Percentiles rank a stretch among this genome's conserved stretches.
phyloP scores from a whole-genome alignment of 1,139 yeast species.

The Zygosaccharomyces sapae region DNA sequence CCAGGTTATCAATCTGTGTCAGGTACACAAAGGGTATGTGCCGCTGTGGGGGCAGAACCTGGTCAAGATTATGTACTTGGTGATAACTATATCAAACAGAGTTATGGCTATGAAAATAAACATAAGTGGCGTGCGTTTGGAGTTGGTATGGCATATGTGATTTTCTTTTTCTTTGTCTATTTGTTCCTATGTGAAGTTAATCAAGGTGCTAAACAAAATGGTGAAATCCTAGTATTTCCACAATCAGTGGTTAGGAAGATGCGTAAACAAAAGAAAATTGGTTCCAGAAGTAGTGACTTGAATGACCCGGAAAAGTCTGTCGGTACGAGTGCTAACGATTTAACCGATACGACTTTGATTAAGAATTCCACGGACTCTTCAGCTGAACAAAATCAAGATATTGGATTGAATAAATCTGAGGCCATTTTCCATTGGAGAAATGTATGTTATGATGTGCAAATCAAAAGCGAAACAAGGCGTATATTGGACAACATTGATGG shows the following conservation, averaged over 20 bases:
- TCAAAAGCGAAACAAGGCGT: conserved; percentile 58
- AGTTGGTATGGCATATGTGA: conserved; percentile 43
- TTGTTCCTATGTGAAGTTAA: conserved; percentile 58
- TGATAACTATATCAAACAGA: conserved; percentile 49
- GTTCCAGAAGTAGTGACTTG: conserved; percentile 13
- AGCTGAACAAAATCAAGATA: conserved; percentile 13
- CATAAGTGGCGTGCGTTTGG: conserved; percentile 88
- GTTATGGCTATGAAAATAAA: conserved; percentile 51
- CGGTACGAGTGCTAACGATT: conserved; percentile 14
- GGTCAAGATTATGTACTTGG: conserved; percentile 58
- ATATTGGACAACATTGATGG: conserved; percentile 71
- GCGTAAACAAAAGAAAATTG: conserved; percentile 31
- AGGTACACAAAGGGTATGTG: conserved; percentile 49
- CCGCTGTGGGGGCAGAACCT: conserved; percentile 57
- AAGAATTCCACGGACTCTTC: conserved; percentile 20
- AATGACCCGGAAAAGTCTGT: conserved; percentile 25
- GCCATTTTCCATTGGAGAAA: conserved; percentile 77
- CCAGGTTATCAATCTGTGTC: conserved; percentile 42
- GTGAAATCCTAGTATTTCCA: conserved; percentile 73
- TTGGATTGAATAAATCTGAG: conserved; percentile 27
- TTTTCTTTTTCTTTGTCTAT: conserved; percentile 36
- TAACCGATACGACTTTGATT: conserved; percentile 23
- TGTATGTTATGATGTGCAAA: conserved; percentile 67
- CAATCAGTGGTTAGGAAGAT: conserved; percentile 41
- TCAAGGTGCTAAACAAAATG: conserved; percentile 75